phyloP scores from a whole-genome alignment of 176 grass and related monocot species.

The Triticum urartu region DNA sequence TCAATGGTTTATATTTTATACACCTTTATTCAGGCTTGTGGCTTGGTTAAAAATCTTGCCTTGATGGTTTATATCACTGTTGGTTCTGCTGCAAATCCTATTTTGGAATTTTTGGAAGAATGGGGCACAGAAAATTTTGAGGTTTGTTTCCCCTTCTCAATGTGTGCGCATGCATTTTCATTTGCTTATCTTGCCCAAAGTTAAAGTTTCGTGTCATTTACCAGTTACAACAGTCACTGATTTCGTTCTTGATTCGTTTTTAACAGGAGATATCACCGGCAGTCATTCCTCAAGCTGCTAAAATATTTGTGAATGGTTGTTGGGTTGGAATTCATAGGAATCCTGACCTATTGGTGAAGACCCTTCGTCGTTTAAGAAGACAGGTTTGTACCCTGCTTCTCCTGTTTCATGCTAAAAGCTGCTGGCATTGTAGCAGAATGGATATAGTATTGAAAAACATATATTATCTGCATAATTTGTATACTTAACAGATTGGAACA shows the following conservation, averaged over 20 bases:
- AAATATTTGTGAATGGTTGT: slow-evolving; percentile 93
- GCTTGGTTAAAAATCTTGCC: slow-evolving; percentile 97
- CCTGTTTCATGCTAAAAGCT: not conserved
- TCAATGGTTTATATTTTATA: slow-evolving; percentile 18
- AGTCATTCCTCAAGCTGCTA: slow-evolving; percentile 91
- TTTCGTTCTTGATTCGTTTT: slow-evolving; percentile 17
- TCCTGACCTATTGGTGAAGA: slow-evolving; percentile 78
- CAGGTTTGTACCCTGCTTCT: slow-evolving; percentile 48
- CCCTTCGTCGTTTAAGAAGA: slow-evolving; percentile 83
- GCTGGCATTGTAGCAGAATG: not conserved
- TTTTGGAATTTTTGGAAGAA: slow-evolving; percentile 99
- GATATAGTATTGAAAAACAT: not conserved
- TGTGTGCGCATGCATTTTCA: slow-evolving; percentile 18
- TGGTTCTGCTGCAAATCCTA: slow-evolving; percentile 96
- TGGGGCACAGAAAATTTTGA: slow-evolving; percentile 99
- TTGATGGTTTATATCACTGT: slow-evolving; percentile 99
- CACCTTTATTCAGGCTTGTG: slow-evolving; percentile 74
- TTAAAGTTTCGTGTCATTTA: slow-evolving; percentile 21
- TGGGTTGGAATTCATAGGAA: slow-evolving; percentile 99
- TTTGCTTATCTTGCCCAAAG: not conserved
- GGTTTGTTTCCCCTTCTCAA: slow-evolving; percentile 40
- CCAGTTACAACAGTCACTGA: slow-evolving; percentile 11
- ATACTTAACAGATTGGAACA: not conserved
- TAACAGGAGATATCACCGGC: slow-evolving; percentile 94
- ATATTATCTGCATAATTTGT: not conserved